Base-by-base conservation (phyloP, 257 asterid species). In the Solanum sitiens region DNA sequence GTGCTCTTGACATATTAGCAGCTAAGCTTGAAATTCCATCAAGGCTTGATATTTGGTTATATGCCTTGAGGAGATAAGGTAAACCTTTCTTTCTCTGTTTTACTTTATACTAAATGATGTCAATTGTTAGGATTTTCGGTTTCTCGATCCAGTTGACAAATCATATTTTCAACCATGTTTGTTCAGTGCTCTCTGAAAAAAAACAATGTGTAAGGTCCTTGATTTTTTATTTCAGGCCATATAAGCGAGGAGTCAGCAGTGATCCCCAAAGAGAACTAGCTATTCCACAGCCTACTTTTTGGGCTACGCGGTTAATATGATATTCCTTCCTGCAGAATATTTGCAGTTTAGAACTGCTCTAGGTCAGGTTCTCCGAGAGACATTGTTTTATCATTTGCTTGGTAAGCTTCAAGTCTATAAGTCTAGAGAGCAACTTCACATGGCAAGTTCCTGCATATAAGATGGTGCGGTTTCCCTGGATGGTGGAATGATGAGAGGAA, bases 391-490 rank as follows among this genome's bases (percentile, higher is more conserved):
- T 87, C 90, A 91, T 45, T 96, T 94, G 15, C 85, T 95, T 65
- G 96, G 96, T 11, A 87, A 90, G 87, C 95, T 94, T 87, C 98
- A 94, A 89, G 98, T 95, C 32, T 94, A 94, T 21, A 18, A 72
- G 67, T 87, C 86, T 53, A 91, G 91, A 35, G 75, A 90, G 16
- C 61, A 86, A 87, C 92, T 95, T 96, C 87, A 83, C 87, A 83
- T 20, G 73, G 97, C 98, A 9, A 71, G 65, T 25, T 89, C 95
- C n/a, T 93, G 92, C 91, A 90, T 91, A 40, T 86, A 87, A 84
- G 91, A 84, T 1, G 91, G 91, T 25, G 98, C 94, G 10, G 89
- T 94, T 86, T 95, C 98, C 4, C 83, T 95, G 86, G 98, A 95
- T 87, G 98, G 98, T 25, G 94, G 91, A 16, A 90, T 94, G 18